Conservation (phyloP, 2,329 filamentous ascomycete species). For the Aureobasidium melanogenum region DNA sequence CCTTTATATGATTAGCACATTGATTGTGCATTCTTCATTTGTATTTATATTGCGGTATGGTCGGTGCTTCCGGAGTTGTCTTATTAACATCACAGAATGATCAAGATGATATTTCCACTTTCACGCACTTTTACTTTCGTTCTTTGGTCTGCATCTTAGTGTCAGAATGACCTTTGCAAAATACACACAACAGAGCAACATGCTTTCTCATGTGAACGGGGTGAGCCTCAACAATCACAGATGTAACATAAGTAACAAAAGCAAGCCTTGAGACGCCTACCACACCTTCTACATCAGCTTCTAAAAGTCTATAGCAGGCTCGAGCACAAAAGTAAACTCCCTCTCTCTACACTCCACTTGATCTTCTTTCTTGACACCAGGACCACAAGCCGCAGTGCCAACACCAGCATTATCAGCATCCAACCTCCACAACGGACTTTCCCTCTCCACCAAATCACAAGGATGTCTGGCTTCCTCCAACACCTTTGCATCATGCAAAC, state of each 20-base stretch:
- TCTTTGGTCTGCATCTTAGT: neutral
- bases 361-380: neutral
- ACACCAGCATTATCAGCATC: constrained; percentile 11
- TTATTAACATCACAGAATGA: neutral
- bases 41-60: neutral
- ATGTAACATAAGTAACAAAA: neutral
- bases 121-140: neutral
- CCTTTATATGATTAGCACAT: constrained; percentile 9
- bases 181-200: too few species aligned
- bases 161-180: neutral
- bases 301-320: constrained; percentile 11
- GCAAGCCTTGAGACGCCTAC: neutral
- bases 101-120: neutral
- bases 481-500: constrained; percentile 5
- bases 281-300: neutral
- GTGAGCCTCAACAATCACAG: neutral
- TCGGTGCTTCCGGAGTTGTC: neutral
- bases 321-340: constrained; percentile 7
- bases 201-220: neutral
- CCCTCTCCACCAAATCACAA: neutral
- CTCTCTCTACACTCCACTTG: constrained; percentile 8
- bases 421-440: neutral
- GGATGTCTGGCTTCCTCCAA: constrained; percentile 2
- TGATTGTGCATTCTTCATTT: constrained; percentile 2
- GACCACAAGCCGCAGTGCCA: constrained; percentile 4